Conservation (phyloP, 805 yeast species). For the Tetrapisispora pingtungensis region DNA sequence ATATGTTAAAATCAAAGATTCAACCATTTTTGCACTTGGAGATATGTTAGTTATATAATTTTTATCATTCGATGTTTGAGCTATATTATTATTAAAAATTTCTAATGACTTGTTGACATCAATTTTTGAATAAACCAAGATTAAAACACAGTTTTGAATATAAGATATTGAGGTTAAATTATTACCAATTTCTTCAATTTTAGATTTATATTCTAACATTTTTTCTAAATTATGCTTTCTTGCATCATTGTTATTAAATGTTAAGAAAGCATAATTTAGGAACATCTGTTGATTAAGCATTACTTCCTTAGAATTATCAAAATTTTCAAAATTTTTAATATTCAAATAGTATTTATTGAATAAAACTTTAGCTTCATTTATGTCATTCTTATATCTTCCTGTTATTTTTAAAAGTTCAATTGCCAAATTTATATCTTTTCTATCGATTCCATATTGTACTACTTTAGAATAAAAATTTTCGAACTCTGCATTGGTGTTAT, state of each 20-base stretch:
- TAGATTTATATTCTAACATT: constrained; percentile 9
- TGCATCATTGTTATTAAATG: constrained; percentile 27
- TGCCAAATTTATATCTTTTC: constrained; percentile 19
- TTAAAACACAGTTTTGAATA: constrained; percentile 19
- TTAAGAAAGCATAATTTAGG: constrained; percentile 32
- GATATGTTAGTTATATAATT: constrained; percentile 26
- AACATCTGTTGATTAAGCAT: neutral
- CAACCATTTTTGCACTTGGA: constrained; percentile 36
- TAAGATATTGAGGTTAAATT: neutral
- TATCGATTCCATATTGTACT: constrained; percentile 28
- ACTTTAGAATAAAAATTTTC: constrained; percentile 15
- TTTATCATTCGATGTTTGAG: constrained; percentile 28
- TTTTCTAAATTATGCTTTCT: constrained; percentile 32
- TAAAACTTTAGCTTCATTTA: constrained; percentile 28
- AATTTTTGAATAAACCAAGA: constrained; percentile 34
- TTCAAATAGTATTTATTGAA: constrained; percentile 34
- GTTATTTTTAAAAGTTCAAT: constrained; percentile 12
- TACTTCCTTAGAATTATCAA: neutral
- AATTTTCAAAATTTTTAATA: constrained; percentile 32
- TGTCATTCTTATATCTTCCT: constrained; percentile 14
- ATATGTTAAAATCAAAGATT: constrained; percentile 36
- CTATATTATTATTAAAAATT: constrained; percentile 39
- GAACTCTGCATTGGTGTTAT: neutral
- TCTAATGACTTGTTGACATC: constrained; percentile 33
- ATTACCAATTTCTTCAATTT: neutral